Evolutionary conservation across 1,284 basidiomycete genomes (phyloP), one percentile per base, ranked within the genome.

Genomic region (Crucibulum cyathiforme): DNA sequence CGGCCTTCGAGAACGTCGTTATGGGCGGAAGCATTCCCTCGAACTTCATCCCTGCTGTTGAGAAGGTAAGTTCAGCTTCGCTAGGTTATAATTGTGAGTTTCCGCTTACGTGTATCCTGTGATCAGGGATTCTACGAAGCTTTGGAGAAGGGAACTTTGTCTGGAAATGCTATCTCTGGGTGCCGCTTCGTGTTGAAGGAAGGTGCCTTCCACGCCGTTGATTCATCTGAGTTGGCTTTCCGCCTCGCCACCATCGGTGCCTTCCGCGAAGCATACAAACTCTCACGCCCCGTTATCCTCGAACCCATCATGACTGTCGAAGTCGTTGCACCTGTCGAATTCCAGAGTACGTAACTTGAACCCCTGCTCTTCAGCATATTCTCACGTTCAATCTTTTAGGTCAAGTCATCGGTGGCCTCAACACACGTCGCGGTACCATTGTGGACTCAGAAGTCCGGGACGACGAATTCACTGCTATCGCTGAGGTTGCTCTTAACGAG

Each of bases 241-340:
- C 86, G 95, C 54, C 83, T 96, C 35, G 93, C 94, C 7, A 89
- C 93, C 2, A 91, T 96, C 47, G 93, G 95, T 61, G 97, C 97
- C 1, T 96, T 98, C 87, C 88, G 94, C 61, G 97, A 98, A 71
- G 90, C 92, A 2, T 98, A 93, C 82, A 82, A 83, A 63, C 86
- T 87, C 63, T 90, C 95, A 24, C 81, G 81, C 49, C 90, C 95
- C 0, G 90, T 95, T 58, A 92, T 99, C 59, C 82, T 99, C 41
- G 98, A 99, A 74, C 98, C 98, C 24, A 92, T 98, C 77, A 99
- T 99, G 98, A 94, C 89, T 13, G 98, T 99, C 53, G 98, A 99
- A 74, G 94, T 99, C 24, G 90, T 98, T 47, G 96, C 97, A 0
- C 98, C 98, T 2, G 85, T 89, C 43, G 98, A 99, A 74, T 99